A percentile compares a stretch with the other conserved stretches of the same genome.
These are phyloP conservation scores for Komagataella phaffii DNA, from an alignment of 805 yeast genomes.

Conservation along the genomic window DNA sequence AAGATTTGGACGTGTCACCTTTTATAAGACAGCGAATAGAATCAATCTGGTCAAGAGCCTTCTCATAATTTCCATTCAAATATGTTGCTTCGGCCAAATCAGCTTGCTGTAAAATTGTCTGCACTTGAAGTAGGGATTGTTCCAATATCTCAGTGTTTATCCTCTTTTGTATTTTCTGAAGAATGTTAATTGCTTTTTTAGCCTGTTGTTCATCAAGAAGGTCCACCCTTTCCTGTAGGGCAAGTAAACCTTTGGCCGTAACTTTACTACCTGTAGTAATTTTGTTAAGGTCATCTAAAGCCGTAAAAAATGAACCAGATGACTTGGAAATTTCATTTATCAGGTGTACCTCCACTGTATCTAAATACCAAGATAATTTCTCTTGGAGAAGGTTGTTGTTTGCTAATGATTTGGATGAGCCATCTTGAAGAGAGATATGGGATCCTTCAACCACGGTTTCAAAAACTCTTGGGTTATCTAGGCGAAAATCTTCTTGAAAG, in stretches of 20 bases:
- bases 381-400: constrained; percentile 57
- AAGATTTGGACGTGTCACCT: constrained; percentile 29
- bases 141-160: constrained; percentile 52
- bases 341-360: constrained; percentile 69
- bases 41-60: constrained; percentile 44
- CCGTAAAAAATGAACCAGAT: constrained; percentile 73
- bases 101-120: constrained; percentile 27
- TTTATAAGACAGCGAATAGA: constrained; percentile 41
- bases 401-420: constrained; percentile 23
- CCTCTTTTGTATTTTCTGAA: constrained; percentile 36
- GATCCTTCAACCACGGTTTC: constrained; percentile 55
- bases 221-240: constrained; percentile 31
- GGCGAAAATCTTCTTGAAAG: constrained; percentile 52
- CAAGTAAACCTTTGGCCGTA: constrained; percentile 33
- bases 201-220: constrained; percentile 36
- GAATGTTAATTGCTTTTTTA: constrained; percentile 31
- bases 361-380: constrained; percentile 68
- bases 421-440: constrained; percentile 24
- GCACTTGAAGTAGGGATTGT: constrained; percentile 43
- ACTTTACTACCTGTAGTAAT: constrained; percentile 41
- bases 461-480: constrained; percentile 83
- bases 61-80: constrained; percentile 29
- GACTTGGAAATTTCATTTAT: constrained; percentile 76
- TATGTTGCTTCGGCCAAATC: constrained; percentile 35
- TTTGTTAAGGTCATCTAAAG: constrained; percentile 63